Evolutionary conservation across 2,329 filamentous ascomycete genomes (phyloP), one percentile per base, ranked within the genome.

Genomic region (Colletotrichum navitas): DNA sequence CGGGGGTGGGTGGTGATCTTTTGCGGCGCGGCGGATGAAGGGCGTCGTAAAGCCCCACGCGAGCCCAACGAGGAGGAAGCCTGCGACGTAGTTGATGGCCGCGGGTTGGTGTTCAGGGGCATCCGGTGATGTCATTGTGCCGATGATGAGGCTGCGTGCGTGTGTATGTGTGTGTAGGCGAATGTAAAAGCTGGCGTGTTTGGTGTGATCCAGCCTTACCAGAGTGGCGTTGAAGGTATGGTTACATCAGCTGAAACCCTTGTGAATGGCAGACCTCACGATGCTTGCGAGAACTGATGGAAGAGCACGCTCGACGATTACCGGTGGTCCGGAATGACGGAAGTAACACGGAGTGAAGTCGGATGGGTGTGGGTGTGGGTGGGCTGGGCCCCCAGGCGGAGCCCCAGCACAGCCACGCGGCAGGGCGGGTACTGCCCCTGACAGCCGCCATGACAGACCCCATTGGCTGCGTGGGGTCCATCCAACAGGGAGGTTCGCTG

Each of bases 41-140:
- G 92, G 92, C 26, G 94, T 97, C 1, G 94, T 97, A 76, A 97
- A 90, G 63, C 95, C 95, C 95, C 95, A 98, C 75, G 94, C 95
- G 32, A 96, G 85, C 64, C 95, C 94, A 75, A 98, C 95, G 71
- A 97, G 90, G 65, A 98, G 87, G 85, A 98, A 98, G 76, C 93
- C 94, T 71, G 95, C 86, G 74, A 96, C 87, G 86, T 96, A 97
- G 83, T 94, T 95, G 84, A 97, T 86, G 74, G 90, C 81, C 21
- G 87, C 84, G 32, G 88, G 88, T 32, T 83, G 80, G 36, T 77
- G 29, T n/a, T 63, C 64, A 24, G 59, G 26, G 34, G 54, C 55
- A 21, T 45, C 52, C n/a, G 70, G 41, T 72, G 70, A 66, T 63
- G 70, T 66, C 70, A 72, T 72, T 43, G 29, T 52, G 52, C 47